Evolutionary conservation across 208 protist species (phyloP).

Genomic region (Trypanosoma mega): DNA sequence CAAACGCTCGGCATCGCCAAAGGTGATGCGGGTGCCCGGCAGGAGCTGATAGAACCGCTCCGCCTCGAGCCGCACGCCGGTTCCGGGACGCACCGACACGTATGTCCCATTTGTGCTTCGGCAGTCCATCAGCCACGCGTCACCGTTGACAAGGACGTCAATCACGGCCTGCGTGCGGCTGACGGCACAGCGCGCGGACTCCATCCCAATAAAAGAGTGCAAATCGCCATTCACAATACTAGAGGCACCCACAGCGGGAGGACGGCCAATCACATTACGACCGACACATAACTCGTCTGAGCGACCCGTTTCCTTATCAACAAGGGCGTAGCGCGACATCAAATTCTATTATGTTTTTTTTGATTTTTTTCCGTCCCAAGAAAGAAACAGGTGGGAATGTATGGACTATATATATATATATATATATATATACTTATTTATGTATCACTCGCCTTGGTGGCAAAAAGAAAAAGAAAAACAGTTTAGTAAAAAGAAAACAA

Average conservation of each 20-base stretch:
- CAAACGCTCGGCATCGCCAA: constrained; percentile 77
- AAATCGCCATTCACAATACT: too few relatives aligned
- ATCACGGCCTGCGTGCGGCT: constrained; percentile 84
- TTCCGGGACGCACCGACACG: constrained; percentile 44
- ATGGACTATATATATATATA: too few relatives aligned
- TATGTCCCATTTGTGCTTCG: constrained; percentile 88
- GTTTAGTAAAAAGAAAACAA: constrained; percentile 3
- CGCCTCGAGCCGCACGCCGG: constrained; percentile 60
- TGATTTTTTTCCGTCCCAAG: too few relatives aligned
- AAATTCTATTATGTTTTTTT: neutral
- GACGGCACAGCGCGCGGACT: constrained; percentile 55
- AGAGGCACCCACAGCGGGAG: too few relatives aligned
- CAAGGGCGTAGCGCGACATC: constrained; percentile 37
- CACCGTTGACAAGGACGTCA: constrained; percentile 72
- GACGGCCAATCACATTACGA: constrained; percentile 78
- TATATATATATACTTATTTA: too few relatives aligned
- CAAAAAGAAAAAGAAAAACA: constrained; percentile 10
- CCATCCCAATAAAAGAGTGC: constrained; percentile 68
- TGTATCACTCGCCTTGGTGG: too few relatives aligned
- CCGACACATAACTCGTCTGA: constrained; percentile 43
- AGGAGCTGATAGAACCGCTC: constrained; percentile 80
- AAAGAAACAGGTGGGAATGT: too few relatives aligned
- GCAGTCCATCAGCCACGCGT: constrained; percentile 84
- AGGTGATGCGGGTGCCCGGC: constrained; percentile 56
- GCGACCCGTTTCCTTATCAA: constrained; percentile 23